These are phyloP conservation scores for Candida smagusa DNA, from an alignment of 1,139 yeast species.

Conservation along the genomic window DNA sequence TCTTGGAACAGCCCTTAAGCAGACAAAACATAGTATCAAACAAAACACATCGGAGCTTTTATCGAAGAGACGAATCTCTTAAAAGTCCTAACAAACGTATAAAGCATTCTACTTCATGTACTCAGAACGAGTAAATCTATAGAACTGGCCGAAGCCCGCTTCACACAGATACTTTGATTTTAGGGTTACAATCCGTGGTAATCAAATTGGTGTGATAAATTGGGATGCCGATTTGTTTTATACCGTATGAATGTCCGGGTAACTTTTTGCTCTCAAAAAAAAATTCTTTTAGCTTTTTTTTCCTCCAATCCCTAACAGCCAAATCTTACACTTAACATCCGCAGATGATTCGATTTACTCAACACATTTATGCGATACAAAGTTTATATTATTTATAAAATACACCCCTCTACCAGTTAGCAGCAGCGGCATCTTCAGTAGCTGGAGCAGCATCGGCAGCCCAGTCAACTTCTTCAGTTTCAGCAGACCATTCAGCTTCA, in stretches of 20 bases:
- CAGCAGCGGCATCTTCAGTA: constrained; percentile 76
- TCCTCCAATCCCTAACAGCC: background rate
- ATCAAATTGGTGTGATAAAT: constrained; percentile 33
- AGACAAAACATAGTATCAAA: constrained; percentile 16
- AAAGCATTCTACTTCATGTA: constrained; percentile 7
- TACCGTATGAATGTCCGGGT: constrained; percentile 14
- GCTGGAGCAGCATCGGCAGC: constrained; percentile 67
- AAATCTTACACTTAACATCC: background rate
- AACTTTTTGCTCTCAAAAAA: constrained; percentile 3
- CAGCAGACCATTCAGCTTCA: constrained; percentile 54
- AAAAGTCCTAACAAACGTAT: constrained; percentile 3
- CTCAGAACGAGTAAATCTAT: constrained; percentile 20
- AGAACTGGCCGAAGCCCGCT: constrained; percentile 10
- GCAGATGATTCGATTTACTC: background rate
- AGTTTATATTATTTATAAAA: constrained; percentile 5
- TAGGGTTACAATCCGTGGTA: constrained; percentile 42
- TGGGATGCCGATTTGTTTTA: background rate
- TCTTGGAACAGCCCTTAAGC: constrained; percentile 42
- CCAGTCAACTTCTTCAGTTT: constrained; percentile 63
- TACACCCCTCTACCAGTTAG: constrained; percentile 38
- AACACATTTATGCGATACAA: constrained; percentile 7
- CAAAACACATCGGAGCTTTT: constrained; percentile 7
- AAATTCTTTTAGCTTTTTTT: background rate
- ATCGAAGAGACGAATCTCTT: no score
- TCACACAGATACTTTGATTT: constrained; percentile 33